A percentile compares a stretch with the other conserved stretches of the same genome.
Conservation (phyloP, 768 basidiomycete genomes). For the Boletus bicolor region DNA sequence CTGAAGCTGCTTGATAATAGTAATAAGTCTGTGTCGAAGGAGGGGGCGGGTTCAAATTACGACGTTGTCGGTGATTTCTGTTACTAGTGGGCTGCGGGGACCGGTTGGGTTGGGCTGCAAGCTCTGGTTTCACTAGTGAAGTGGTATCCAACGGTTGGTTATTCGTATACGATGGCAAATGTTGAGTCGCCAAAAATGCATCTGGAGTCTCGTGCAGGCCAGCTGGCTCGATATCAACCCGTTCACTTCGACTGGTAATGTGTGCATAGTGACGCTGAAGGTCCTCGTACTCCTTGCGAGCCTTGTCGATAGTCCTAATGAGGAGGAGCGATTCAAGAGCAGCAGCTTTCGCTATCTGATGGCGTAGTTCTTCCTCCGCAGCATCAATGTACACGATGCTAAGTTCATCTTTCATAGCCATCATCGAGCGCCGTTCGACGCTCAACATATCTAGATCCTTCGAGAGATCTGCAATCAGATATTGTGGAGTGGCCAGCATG, state of each 20-base stretch:
- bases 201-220: constrained; percentile 46
- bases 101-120: constrained; percentile 3
- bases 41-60: constrained; percentile 82
- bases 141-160: constrained; percentile 4
- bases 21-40: constrained; percentile 89
- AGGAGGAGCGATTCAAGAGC: constrained; percentile 73
- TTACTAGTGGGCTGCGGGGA: constrained; percentile 22
- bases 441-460: constrained; percentile 71
- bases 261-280: constrained; percentile 41
- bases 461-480: constrained; percentile 72
- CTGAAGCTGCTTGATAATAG: constrained; percentile 93
- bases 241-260: constrained; percentile 19
- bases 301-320: constrained; percentile 59
- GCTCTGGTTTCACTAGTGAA: constrained; percentile 3
- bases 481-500: constrained; percentile 91
- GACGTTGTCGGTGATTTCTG: constrained; percentile 56
- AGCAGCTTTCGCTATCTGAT: constrained; percentile 75
- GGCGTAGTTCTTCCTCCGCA: constrained; percentile 71
- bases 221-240: constrained; percentile 13
- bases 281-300: constrained; percentile 53
- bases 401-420: constrained; percentile 70
- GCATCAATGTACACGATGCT: constrained; percentile 77
- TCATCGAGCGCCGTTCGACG: constrained; percentile 62
- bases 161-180: constrained; percentile 14
- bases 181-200: constrained; percentile 53